Conservation (phyloP, 768 basidiomycete species). For the Rhizopogon roseolus region DNA sequence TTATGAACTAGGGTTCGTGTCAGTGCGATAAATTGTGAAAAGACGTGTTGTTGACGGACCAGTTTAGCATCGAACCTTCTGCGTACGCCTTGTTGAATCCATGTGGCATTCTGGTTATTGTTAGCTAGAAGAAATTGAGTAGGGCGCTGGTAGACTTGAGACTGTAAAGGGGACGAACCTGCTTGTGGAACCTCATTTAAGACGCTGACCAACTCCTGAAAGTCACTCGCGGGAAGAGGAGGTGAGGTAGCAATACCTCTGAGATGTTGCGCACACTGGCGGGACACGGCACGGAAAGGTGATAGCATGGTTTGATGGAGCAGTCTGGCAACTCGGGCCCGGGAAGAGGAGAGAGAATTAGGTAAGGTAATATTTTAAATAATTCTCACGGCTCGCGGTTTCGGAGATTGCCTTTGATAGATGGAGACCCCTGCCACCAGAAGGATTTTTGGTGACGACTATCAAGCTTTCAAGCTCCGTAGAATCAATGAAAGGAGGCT, state of each 20-base stretch:
- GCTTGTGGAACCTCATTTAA: conserved; percentile 14
- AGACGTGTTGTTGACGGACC: conserved; percentile 5
- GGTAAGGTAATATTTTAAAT: background rate
- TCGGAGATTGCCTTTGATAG: conserved; percentile 8
- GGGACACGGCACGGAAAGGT: conserved; percentile 11
- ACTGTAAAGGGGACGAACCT: background rate
- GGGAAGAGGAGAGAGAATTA: background rate
- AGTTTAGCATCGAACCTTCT: conserved; percentile 20
- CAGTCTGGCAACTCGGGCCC: conserved; percentile 1
- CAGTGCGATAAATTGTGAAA: background rate
- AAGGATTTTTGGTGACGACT: background rate
- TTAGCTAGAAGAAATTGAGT: background rate
- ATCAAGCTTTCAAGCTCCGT: conserved; percentile 1
- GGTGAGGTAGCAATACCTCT: too few relatives aligned
- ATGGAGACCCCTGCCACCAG: conserved; percentile 5
- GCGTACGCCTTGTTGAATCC: conserved; percentile 20
- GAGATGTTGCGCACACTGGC: background rate
- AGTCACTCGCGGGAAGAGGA: conserved; percentile 7
- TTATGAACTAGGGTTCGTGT: conserved; percentile 35
- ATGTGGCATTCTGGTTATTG: conserved; percentile 4
- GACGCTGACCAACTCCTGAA: conserved; percentile 16
- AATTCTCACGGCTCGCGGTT: background rate
- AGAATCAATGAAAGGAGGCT: too few relatives aligned
- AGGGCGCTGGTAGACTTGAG: background rate
- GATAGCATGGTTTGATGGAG: conserved; percentile 3